Percentiles rank a stretch among this genome's conserved stretches.
phyloP scores from a whole-genome alignment of 257 asterid genomes.

The Lycium ferocissimum region DNA sequence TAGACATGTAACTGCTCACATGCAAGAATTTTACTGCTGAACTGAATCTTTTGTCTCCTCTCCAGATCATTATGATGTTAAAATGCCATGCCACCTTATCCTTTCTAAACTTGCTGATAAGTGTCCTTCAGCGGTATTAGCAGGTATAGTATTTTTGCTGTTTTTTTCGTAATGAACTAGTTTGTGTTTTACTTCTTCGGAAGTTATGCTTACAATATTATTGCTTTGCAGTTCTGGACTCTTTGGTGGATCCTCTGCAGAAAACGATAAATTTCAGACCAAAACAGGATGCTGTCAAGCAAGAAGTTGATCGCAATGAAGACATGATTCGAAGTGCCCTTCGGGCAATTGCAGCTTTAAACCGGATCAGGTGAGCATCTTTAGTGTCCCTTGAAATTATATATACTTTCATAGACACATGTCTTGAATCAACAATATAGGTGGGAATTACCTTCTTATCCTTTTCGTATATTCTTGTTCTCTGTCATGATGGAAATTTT shows the following conservation, averaged over 20 bases:
- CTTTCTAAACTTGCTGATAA: slow-evolving; percentile 95
- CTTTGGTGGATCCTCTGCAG: slow-evolving; percentile 95
- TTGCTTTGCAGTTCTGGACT: slow-evolving; percentile 76
- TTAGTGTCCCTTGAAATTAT: slow-evolving; percentile 19
- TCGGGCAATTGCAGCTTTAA: slow-evolving; percentile 88
- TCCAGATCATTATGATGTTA: slow-evolving; percentile 97
- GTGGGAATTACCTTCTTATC: not conserved
- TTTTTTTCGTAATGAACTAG: not conserved
- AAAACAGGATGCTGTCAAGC: slow-evolving; percentile 96
- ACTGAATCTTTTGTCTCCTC: slow-evolving; percentile 28
- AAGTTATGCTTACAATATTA: slow-evolving; percentile 26
- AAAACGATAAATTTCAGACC: slow-evolving; percentile 88
- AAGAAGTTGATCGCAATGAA: slow-evolving; percentile 98
- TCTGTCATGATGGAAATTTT: slow-evolving; percentile 12
- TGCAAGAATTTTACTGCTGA: slow-evolving; percentile 19
- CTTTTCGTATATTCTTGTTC: slow-evolving; percentile 24
- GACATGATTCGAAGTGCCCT: slow-evolving; percentile 99
- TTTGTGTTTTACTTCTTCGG: slow-evolving; percentile 1
- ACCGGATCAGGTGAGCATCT: slow-evolving; percentile 72
- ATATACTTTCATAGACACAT: not conserved
- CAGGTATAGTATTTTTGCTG: slow-evolving; percentile 59
- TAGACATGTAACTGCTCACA: not conserved
- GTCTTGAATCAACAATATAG: not conserved
- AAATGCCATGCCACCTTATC: slow-evolving; percentile 99
- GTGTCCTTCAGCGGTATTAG: slow-evolving; percentile 98